These are phyloP conservation scores for Lasiodiplodia theobromae DNA, from an alignment of 2,329 filamentous ascomycete species.

Conservation along the genomic window DNA sequence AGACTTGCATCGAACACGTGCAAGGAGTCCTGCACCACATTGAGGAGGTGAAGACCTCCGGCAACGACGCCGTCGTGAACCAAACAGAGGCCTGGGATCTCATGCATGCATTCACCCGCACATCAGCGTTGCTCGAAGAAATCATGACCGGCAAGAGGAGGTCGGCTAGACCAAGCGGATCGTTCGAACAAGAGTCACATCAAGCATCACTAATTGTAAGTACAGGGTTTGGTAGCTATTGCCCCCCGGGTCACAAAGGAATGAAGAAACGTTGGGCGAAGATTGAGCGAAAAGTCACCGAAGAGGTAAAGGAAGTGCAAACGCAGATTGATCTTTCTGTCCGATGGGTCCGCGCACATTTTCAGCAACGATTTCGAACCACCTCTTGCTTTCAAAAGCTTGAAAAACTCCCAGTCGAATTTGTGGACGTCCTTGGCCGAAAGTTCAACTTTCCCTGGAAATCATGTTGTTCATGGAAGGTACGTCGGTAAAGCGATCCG, in stretches of 20 bases:
- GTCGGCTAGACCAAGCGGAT: not conserved
- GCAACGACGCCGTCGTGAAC: not conserved
- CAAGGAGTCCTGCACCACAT: slow-evolving; percentile 3
- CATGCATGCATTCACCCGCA: not conserved
- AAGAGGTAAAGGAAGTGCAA: not conserved
- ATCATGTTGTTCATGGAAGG: slow-evolving; percentile 82
- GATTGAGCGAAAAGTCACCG: not conserved
- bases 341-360: not conserved
- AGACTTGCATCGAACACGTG: not conserved
- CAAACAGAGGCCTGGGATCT: not conserved
- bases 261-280: not conserved
- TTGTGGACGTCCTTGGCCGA: slow-evolving; percentile 88
- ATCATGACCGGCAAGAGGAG: not conserved
- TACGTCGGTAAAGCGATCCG: slow-evolving; percentile 55
- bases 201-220: not conserved
- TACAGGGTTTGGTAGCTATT: not conserved
- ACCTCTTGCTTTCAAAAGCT: not conserved
- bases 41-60: not conserved
- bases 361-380: not conserved
- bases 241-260: not conserved
- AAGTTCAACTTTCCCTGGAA: slow-evolving; percentile 94
- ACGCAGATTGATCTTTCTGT: not conserved
- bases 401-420: slow-evolving; percentile 77
- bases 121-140: not conserved
- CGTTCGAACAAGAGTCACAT: not conserved